Base-by-base conservation (phyloP, 1,284 basidiomycete species). In the Ceratobasidium sp. region DNA sequence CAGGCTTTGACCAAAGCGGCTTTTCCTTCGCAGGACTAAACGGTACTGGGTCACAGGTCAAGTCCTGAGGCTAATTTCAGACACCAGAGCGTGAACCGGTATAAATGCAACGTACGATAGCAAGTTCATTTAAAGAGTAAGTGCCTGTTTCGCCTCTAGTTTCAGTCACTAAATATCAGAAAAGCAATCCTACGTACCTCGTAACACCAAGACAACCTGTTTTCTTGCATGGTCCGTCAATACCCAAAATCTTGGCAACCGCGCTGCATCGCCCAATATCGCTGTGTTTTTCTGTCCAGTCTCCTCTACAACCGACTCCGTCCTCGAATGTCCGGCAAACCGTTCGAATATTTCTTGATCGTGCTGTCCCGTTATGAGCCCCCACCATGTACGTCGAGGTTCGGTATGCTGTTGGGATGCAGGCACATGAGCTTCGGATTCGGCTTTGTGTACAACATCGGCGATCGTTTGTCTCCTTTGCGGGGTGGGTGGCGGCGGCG, bases 201-300 rank as follows among this genome's bases (percentile, higher is more conserved):
- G 87, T 56, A 94, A 86, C 51, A 95, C 92, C 53, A 95, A 88
- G 1, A 95, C 92, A 66, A 95, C 89, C 83, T 95, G 91, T 12
- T 85, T 86, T 56, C 94, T 87, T 46, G 87, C 88, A 83, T 95
- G 92, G 83, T 95, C 93, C 0, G 92, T 93, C 44, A 95, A 86
- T 1, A 95, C 91, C 93, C 93, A 95, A 84, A 92, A 95, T 58
- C 93, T 87, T 1, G 93, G 94, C 90, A 94, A 92, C 80, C 91
- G 87, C 78, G 89, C 89, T 81, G 92, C 91, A 68, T 89, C 86
- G n/a, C 93, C 92, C 42, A 76, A 46, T 23, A 66, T 15, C 42
- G 79, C 79, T 13, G 69, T 79, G 44, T 49, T 60, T 26, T 51
- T 80, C 69, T 70, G 72, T 60, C 40, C 66, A 39, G 20, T 76